Evolutionary conservation across 1,284 basidiomycete genomes (phyloP).

Genomic region (Cryptococcus sp.): DNA sequence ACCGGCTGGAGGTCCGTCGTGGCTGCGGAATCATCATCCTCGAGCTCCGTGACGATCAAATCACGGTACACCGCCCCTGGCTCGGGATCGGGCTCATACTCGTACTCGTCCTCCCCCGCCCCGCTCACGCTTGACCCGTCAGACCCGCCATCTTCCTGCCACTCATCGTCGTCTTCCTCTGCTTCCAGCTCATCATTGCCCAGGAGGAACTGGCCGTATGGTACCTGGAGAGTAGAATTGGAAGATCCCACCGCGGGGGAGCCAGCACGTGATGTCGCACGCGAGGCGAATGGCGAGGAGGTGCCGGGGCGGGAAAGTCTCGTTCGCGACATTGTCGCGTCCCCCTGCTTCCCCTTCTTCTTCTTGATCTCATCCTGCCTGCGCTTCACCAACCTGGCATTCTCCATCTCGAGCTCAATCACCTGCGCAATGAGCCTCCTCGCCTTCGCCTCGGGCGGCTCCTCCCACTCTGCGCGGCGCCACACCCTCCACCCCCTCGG

Average conservation of each 20-base stretch:
- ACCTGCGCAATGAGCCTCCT: conserved; percentile 7
- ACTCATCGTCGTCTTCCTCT: conserved; percentile 38
- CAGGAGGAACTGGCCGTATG: conserved; percentile 26
- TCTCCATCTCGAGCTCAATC: not conserved
- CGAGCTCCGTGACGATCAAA: conserved; percentile 12
- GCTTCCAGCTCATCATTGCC: conserved; percentile 21
- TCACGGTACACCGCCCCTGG: conserved; percentile 26
- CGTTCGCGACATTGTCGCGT: not conserved
- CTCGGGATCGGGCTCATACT: not conserved
- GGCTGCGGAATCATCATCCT: conserved; percentile 10
- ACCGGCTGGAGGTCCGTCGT: conserved; percentile 38
- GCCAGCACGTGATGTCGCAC: no score
- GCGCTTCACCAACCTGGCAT: not conserved
- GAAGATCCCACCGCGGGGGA: not conserved
- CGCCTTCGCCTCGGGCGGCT: conserved; percentile 15
- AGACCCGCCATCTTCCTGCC: conserved; percentile 27
- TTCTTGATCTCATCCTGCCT: not conserved
- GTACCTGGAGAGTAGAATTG: not conserved
- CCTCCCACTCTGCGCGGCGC: conserved; percentile 37
- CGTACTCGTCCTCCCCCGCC: not conserved
- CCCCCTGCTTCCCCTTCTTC: not conserved
- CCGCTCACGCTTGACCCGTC: not conserved
- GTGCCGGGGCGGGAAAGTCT: not conserved
- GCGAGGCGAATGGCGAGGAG: no score
- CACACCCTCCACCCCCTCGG: conserved; percentile 43